A percentile compares a stretch with the other conserved stretches of the same genome.
Conservation (phyloP, 352 stramenopile species). For the Achlya hypogyna region DNA sequence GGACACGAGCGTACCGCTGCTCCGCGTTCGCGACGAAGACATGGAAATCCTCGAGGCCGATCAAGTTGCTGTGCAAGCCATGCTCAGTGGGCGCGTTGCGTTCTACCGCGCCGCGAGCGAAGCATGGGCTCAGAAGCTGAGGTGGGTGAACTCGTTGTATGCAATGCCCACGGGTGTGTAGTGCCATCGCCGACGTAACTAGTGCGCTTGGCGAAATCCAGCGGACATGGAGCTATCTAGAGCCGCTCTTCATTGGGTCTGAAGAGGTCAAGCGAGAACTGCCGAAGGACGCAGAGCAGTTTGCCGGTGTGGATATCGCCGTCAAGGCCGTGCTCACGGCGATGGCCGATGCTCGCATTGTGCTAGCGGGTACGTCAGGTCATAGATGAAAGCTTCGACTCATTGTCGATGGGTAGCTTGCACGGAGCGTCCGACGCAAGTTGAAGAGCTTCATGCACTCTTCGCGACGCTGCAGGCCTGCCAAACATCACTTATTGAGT, state of each 20-base stretch:
- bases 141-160: background rate
- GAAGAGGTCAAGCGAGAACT: constrained; percentile 93
- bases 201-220: constrained; percentile 89
- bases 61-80: constrained; percentile 90
- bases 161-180: background rate
- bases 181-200: constrained; percentile 73
- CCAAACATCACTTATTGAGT: constrained; percentile 91
- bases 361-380: constrained; percentile 24
- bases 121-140: constrained; percentile 39
- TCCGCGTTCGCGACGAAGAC: constrained; percentile 88
- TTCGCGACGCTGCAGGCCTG: constrained; percentile 80
- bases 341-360: constrained; percentile 26
- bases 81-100: constrained; percentile 72
- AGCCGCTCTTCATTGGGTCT: constrained; percentile 91
- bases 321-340: constrained; percentile 27
- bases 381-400: background rate
- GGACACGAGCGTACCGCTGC: constrained; percentile 68
- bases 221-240: constrained; percentile 91
- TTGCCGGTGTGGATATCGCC: constrained; percentile 81
- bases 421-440: constrained; percentile 27
- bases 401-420: constrained; percentile 53
- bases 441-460: constrained; percentile 73
- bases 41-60: constrained; percentile 93
- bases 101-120: constrained; percentile 59
- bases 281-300: constrained; percentile 83